Conservation (phyloP, 169 alveolate genomes). For the Plasmodium adleri region DNA sequence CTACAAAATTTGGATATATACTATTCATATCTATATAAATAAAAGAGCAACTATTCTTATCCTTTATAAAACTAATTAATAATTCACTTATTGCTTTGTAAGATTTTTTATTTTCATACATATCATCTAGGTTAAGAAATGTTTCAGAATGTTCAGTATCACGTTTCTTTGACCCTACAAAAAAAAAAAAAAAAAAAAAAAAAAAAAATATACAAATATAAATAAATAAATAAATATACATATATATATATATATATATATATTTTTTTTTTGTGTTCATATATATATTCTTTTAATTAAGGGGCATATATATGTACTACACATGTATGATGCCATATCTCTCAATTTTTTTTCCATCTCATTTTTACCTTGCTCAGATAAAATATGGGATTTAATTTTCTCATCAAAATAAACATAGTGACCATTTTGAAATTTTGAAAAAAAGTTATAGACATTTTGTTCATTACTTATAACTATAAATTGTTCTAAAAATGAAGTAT, state of each 20-base stretch:
- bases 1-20: conserved; percentile 46
- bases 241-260: not conserved
- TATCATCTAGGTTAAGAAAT: conserved; percentile 8
- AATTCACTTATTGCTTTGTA: conserved; percentile 63
- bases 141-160: not conserved
- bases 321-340: not conserved
- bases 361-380: not conserved
- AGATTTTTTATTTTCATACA: conserved; percentile 23
- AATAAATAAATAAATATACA: too few species aligned
- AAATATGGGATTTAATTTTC: not conserved
- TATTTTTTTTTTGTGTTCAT: not conserved
- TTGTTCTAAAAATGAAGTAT: conserved; percentile 10
- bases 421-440: conserved; percentile 56
- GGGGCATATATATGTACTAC: not conserved
- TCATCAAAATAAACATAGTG: conserved; percentile 7
- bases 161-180: not conserved
- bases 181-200: not conserved
- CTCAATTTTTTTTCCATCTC: too few species aligned
- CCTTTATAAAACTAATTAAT: conserved; percentile 9
- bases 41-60: conserved; percentile 34
- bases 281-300: not conserved
- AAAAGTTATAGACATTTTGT: conserved; percentile 18
- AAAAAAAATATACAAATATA: too few species aligned
- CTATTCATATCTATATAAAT: conserved; percentile 47
- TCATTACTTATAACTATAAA: conserved; percentile 64